Percentiles rank a stretch among this genome's conserved stretches.
phyloP scores from a whole-genome alignment of 1,139 yeast genomes.

The Lizanozyma gosingica region DNA sequence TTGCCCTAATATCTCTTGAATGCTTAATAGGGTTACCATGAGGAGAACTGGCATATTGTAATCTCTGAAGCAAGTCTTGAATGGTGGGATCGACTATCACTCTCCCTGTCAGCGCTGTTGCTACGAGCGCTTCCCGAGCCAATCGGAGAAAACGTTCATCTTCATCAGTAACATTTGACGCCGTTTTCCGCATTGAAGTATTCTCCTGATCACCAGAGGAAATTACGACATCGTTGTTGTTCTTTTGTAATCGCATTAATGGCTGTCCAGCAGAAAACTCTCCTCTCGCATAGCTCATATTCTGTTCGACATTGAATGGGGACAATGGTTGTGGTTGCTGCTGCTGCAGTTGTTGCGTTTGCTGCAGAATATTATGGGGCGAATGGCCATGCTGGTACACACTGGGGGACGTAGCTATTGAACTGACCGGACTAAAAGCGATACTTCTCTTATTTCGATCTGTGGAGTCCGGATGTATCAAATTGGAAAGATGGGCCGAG shows the following conservation, averaged over 20 bases:
- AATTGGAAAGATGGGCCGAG: background rate
- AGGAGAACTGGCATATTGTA: constrained; percentile 47
- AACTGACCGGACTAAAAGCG: background rate
- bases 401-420: background rate
- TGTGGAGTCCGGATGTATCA: background rate
- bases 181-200: background rate
- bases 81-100: constrained; percentile 43
- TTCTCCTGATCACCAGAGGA: background rate
- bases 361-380: background rate
- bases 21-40: constrained; percentile 40
- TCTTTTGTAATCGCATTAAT: background rate
- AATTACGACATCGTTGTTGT: background rate
- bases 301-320: background rate
- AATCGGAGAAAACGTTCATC: constrained; percentile 11
- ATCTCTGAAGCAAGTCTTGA: constrained; percentile 38
- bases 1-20: constrained; percentile 26
- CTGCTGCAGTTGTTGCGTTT: background rate
- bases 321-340: background rate
- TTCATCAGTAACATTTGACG: constrained; percentile 5
- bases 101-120: constrained; percentile 5
- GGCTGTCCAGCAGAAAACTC: background rate
- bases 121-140: constrained; percentile 12
- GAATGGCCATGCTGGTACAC: background rate
- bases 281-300: background rate
- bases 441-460: background rate